Evolutionary conservation across 2,329 filamentous ascomycete species (phyloP).

Genomic region (Lasiodiplodia gonubiensis): DNA sequence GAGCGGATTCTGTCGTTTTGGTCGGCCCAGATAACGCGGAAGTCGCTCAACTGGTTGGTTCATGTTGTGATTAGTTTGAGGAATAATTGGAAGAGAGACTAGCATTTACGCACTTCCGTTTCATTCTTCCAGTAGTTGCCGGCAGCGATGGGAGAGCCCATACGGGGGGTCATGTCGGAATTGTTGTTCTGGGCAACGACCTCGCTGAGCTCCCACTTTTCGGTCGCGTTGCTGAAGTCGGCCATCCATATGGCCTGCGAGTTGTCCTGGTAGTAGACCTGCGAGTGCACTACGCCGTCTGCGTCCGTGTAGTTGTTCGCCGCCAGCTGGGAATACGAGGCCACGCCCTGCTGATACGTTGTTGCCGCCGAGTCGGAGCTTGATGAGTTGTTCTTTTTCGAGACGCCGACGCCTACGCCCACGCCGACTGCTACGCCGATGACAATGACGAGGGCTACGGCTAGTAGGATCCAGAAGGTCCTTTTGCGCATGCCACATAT

Average conservation of each 20-base stretch:
- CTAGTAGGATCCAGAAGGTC: conserved; percentile 13
- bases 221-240: conserved; percentile 2
- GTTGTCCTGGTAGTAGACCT: conserved; percentile 8
- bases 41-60: conserved; percentile 13
- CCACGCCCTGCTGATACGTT: not conserved
- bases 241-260: not conserved
- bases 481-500: conserved; percentile 19
- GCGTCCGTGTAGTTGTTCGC: conserved; percentile 12
- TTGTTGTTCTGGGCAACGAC: not conserved
- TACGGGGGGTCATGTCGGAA: not conserved
- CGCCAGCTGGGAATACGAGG: not conserved
- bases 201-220: not conserved
- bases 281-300: not conserved
- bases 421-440: conserved; percentile 1
- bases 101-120: not conserved
- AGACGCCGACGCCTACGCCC: not conserved
- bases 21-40: conserved; percentile 9
- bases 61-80: not conserved
- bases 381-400: not conserved
- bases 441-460: not conserved
- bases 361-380: not conserved
- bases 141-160: conserved; percentile 7
- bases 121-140: not conserved
- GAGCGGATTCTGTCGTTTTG: not conserved
- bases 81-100: not conserved